Evolutionary conservation across 2,329 filamentous ascomycete genomes (phyloP).

Genomic region (Dactylellina haptotyla): DNA sequence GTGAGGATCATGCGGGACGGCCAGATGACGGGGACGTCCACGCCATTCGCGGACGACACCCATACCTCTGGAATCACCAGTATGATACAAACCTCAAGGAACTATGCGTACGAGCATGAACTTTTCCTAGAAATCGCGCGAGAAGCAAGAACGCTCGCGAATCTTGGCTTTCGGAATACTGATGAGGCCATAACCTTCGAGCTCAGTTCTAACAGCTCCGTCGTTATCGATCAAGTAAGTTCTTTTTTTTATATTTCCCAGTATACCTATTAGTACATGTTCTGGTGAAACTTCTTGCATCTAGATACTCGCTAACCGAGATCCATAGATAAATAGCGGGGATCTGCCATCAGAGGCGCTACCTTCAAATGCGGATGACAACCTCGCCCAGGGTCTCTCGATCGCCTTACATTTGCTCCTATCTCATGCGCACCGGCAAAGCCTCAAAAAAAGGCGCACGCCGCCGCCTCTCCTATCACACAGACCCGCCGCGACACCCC

Average conservation of each 20-base stretch:
- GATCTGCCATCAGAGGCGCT: conserved; percentile 58
- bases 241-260: background rate
- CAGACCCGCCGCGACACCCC: conserved; percentile 65
- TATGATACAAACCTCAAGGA: conserved; percentile 77
- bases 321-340: conserved; percentile 57
- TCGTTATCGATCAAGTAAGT: conserved; percentile 58
- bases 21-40: conserved; percentile 69
- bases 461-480: conserved; percentile 69
- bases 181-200: conserved; percentile 67
- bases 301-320: background rate
- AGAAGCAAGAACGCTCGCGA: conserved; percentile 78
- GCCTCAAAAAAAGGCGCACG: conserved; percentile 74
- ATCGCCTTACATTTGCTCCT: conserved; percentile 79
- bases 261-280: background rate
- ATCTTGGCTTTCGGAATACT: conserved; percentile 74
- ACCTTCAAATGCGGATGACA: conserved; percentile 61
- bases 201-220: conserved; percentile 45
- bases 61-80: conserved; percentile 68
- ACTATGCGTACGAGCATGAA: conserved; percentile 84
- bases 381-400: conserved; percentile 73
- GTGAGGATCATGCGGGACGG: conserved; percentile 73
- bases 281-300: background rate
- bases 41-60: conserved; percentile 68
- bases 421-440: conserved; percentile 79
- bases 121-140: conserved; percentile 88